Conservation (phyloP, 805 yeast genomes). For the Cyberlindnera mycetangii region DNA sequence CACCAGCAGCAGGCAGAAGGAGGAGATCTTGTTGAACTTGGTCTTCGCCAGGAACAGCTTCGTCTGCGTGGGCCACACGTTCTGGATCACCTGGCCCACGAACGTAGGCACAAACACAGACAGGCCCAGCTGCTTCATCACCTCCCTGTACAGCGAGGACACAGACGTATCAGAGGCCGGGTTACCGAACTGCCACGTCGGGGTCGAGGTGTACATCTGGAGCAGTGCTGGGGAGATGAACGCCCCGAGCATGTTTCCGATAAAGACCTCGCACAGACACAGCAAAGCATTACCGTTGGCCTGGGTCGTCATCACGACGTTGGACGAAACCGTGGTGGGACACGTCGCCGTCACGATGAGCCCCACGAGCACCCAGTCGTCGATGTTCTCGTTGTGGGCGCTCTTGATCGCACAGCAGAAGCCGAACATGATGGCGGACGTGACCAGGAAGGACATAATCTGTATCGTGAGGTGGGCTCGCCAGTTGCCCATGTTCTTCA, state of each 20-base stretch:
- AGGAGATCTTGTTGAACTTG: conserved; percentile 67
- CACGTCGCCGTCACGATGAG: conserved; percentile 79
- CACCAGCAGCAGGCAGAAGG: conserved; percentile 73
- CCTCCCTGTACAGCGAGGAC: conserved; percentile 59
- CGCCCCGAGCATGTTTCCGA: conserved; percentile 83
- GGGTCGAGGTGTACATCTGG: conserved; percentile 58
- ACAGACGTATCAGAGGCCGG: conserved; percentile 62
- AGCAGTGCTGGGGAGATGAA: conserved; percentile 83
- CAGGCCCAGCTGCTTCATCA: conserved; percentile 85
- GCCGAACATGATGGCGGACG: conserved; percentile 71
- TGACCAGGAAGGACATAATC: conserved; percentile 64
- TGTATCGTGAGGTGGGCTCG: conserved; percentile 76
- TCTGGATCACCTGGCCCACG: conserved; percentile 84
- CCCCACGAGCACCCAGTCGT: conserved; percentile 78
- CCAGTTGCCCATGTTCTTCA: conserved; percentile 70
- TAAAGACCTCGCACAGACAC: conserved; percentile 78
- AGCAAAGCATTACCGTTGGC: conserved; percentile 82
- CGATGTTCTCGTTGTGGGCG: conserved; percentile 57
- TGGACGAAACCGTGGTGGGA: conserved; percentile 90
- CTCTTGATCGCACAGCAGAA: conserved; percentile 62
- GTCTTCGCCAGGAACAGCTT: conserved; percentile 58
- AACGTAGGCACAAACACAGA: conserved; percentile 81
- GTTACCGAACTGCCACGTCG: conserved; percentile 73
- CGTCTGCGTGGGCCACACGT: conserved; percentile 61
- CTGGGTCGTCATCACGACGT: conserved; percentile 85